Evolutionary conservation across 148 eudicot species (phyloP).

Genomic region (Arctostaphylos glauca): DNA sequence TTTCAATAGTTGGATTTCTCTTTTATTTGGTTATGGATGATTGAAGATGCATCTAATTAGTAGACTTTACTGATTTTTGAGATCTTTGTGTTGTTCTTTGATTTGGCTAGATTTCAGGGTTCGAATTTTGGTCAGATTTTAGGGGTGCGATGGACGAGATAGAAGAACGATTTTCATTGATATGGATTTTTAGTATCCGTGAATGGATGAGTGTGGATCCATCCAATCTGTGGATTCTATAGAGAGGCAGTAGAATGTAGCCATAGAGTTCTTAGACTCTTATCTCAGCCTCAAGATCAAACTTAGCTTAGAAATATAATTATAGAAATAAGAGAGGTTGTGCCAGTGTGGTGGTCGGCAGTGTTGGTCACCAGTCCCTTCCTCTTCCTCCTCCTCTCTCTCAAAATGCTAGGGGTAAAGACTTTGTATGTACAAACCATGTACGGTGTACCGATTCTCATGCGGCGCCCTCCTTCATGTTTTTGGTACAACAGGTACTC

Average conservation of each 20-base stretch:
- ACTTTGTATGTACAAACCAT: no score
- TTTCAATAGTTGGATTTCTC: neutral
- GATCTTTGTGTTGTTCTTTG: neutral
- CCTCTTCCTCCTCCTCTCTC: no score
- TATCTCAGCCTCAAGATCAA: conserved; percentile 57
- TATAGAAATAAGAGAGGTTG: conserved; percentile 49
- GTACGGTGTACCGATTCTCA: no score
- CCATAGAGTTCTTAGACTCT: conserved; percentile 55
- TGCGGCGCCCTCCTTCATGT: no score
- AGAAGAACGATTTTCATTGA: neutral
- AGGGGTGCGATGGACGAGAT: neutral
- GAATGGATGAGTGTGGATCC: conserved; percentile 14
- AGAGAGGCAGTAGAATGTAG: conserved; percentile 75
- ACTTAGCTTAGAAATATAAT: conserved; percentile 39
- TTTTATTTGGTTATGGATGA: neutral
- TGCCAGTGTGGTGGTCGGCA: conserved; percentile 13
- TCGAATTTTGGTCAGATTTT: neutral
- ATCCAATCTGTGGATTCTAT: conserved; percentile 7
- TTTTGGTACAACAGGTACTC: no score
- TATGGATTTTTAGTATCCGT: conserved; percentile 1
- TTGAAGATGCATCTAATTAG: neutral
- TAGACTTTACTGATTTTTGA: neutral
- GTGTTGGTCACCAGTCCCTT: no score
- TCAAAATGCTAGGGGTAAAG: no score
- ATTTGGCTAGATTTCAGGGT: neutral